Evolutionary conservation across 768 basidiomycete genomes (phyloP), one percentile per base, ranked within the genome.

Genomic region (Xanthoconium stramineum): DNA sequence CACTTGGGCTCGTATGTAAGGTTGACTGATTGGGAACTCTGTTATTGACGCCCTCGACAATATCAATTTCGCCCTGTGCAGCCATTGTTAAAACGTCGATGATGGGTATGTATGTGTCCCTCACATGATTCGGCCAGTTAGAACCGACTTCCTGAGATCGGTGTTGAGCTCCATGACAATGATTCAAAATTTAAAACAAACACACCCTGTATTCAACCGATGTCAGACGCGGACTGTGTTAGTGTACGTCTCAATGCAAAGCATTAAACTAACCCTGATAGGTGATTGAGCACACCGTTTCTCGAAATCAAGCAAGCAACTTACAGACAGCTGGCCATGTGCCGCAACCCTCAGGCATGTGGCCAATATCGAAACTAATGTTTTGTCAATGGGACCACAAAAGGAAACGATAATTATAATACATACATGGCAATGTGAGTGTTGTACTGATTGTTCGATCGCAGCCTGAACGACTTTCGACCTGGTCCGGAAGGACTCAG

Each of bases 261-360:
- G n/a, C 4, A 6, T 3, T 5, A 58, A 49, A 66, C 69, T 10
- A 56, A 72, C 70, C 69, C 70, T 70, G 30, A 19, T 20, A 44
- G 3, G 20, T 33, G 12, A 39, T 32, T 59, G 43, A 62, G 52
- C 19, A n/a, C 1, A 17, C 19, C 12, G 5, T 30, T 24, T 12
- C 24, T 37, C 1, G 14, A 24, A 24, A 33, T n/a, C 12, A 49
- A 36, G 45, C 2, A 53, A 36, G 24, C 1, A 13, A 66, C 71
- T 55, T 29, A 74, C 74, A 75, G 44, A 71, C 44, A 20, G 72
- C 69, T 10, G 73, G 73, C 72, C 75, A 76, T 5, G 70, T 74
- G 19, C 73, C 75, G 58, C 76, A 76, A 3, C 73, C 75, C 29
- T 65, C 53, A 2, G 76, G 75, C 71, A 76, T 75, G 38, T 73